Conservation (phyloP, 2,329 filamentous ascomycete species). For the Fusarium poae region DNA sequence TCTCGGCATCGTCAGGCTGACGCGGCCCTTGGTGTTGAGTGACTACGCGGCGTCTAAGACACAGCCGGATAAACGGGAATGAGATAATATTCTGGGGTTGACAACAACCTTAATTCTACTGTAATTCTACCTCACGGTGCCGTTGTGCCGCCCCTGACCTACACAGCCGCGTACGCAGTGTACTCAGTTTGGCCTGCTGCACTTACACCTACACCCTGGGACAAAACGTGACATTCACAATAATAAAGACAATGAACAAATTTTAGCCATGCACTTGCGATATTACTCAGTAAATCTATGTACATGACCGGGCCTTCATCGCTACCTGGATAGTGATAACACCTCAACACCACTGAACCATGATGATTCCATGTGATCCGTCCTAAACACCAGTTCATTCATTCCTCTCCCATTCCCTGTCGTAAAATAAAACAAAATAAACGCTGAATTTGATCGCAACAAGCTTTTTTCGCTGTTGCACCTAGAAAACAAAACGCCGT, state of each 20-base stretch:
- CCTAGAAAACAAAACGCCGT: constrained; percentile 46
- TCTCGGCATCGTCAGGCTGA: constrained; percentile 42
- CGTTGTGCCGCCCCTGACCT: constrained; percentile 18
- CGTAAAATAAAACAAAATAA: constrained; percentile 41
- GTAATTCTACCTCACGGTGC: constrained; percentile 18
- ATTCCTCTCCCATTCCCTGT: constrained; percentile 33
- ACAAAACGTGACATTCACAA: constrained; percentile 19
- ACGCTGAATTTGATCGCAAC: constrained; percentile 46
- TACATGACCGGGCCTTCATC: constrained; percentile 27
- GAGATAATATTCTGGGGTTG: constrained; percentile 7
- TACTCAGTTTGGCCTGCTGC: background rate
- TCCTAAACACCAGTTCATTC: constrained; percentile 38
- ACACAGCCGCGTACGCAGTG: constrained; percentile 15
- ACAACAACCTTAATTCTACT: constrained; percentile 25
- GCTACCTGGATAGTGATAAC: constrained; percentile 5
- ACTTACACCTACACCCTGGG: constrained; percentile 13
- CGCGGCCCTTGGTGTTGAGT: constrained; percentile 37
- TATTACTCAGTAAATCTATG: constrained; percentile 37
- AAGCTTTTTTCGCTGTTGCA: constrained; percentile 37
- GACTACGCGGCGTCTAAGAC: constrained; percentile 34
- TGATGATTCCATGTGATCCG: constrained; percentile 22
- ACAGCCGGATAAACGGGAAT: constrained; percentile 25
- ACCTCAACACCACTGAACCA: constrained; percentile 33
- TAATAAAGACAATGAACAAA: background rate
- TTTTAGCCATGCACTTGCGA: constrained; percentile 29